These are phyloP conservation scores for Neoconidiobolus thromboides DNA, from an alignment of 371 early-diverging fungal species.

Conservation along the genomic window DNA sequence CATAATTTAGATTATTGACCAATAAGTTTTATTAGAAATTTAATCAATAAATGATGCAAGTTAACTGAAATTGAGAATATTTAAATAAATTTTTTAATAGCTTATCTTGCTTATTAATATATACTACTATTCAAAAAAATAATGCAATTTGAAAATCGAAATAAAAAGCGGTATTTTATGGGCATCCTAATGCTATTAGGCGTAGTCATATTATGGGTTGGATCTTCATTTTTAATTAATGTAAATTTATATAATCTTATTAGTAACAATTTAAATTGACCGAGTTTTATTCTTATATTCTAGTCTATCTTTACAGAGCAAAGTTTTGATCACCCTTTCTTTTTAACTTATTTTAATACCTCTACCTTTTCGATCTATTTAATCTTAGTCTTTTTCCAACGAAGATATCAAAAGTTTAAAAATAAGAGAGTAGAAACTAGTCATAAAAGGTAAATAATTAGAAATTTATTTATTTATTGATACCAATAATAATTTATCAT, in stretches of 20 bases:
- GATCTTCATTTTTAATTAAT: constrained; percentile 62
- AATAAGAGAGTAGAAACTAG: not conserved
- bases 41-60: too few relatives aligned
- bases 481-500: not conserved
- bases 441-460: not conserved
- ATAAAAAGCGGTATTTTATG: constrained; percentile 18
- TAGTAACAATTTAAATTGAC: constrained; percentile 4
- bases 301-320: constrained; percentile 5
- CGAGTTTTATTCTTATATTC: not conserved
- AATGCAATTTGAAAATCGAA: too few relatives aligned
- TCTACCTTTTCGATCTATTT: constrained; percentile 58
- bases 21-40: too few relatives aligned
- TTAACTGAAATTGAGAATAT: too few relatives aligned
- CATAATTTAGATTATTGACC: too few relatives aligned
- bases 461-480: not conserved
- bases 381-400: constrained; percentile 14
- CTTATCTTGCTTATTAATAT: too few relatives aligned
- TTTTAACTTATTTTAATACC: constrained; percentile 61
- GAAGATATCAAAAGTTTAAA: not conserved
- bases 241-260: constrained; percentile 13
- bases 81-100: too few relatives aligned
- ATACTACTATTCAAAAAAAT: too few relatives aligned
- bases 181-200: constrained; percentile 41
- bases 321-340: constrained; percentile 49
- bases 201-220: constrained; percentile 66